Evolutionary conservation across 2,329 filamentous ascomycete genomes (phyloP), one percentile per base, ranked within the genome.

Genomic region (Sporothrix inflata): DNA sequence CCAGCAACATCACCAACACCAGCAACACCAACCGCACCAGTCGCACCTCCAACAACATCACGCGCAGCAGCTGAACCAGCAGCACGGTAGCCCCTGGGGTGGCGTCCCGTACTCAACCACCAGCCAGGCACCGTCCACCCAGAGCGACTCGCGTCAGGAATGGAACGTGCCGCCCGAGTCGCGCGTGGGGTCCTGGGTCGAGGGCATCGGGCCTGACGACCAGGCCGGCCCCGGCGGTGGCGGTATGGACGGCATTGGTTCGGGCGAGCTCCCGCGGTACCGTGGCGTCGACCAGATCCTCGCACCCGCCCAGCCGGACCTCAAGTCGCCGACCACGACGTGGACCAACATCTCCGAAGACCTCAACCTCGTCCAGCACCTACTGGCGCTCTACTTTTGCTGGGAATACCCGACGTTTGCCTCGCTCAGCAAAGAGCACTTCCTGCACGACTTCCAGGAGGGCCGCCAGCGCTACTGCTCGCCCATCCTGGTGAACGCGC

Each of bases 401-500:
- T 93, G 91, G 87, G 88, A 91, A 75, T 92, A 94, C 78, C 90
- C 91, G 2, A 93, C 91, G 14, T 93, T 92, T 80, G 88, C 90
- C 3, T 88, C 91, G 2, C 85, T 94, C 60, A 92, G 89, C 77
- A 90, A 91, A 77, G 89, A 92, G 76, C 88, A 91, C 77, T 93
- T 93, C 76, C 82, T 91, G 72, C 84, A 85, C 69, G 91, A 93
- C 78, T 92, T 92, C 77, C 81, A 84, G 49, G 83, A 85, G 11
- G 90, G 89, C 1, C 83, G 86, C 21, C 83, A 85, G 63, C 87
- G 90, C 42, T 92, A 90, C 79, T 93, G 91, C 81, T 92, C 90
- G 1, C 81, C 89, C 0, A 86, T 92, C 21, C 81, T 92, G 2
- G 87, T 91, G 68, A 92, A 92, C 73, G 88, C 89, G 4, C 82